Base-by-base conservation (phyloP, 495 filamentous ascomycete genomes). In the Hypoxylon fuscum region DNA sequence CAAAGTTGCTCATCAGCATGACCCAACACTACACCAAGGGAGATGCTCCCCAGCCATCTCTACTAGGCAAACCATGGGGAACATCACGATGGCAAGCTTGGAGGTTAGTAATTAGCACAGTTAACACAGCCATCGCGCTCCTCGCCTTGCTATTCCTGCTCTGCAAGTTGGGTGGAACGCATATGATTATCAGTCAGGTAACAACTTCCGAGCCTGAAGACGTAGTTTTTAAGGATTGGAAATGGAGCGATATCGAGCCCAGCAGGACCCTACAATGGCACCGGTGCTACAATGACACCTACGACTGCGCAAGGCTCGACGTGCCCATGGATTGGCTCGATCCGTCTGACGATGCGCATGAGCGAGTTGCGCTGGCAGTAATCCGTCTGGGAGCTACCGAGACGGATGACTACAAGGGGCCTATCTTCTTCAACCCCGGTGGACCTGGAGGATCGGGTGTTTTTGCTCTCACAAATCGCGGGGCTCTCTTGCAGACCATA, bases 371-470 rank as follows among this genome's bases (percentile, higher is more conserved):
- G 2, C 58, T 84, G 2, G 82, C 79, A 8, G 48, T 83, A 9
- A 74, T 78, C 10, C 74, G 79, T 20, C 73, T 79, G n/a, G 77
- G 74, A 35, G 79, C 81, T 5, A 66, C 71, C 3, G 67, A 77
- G 29, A 55, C 40, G 2, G 57, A 71, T 31, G 59, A 71, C 20
- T 76, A 77, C 25, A 70, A 70, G n/a, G 81, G 82, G 2, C 76
- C 81, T 0, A 67, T 84, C 7, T 71, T 85, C 43, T 77, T 84
- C 56, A 85, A 85, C 62, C 82, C 82, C 14, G 78, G 82, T 18
- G 82, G 82, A 4, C 82, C 82, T 0, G 81, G 82, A 5, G 81
- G 78, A 0, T 77, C 73, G 1, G 82, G 81, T 3, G 72, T 83
- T 3, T 75, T 59, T 38, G 66, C 75, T 1, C 60, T 78, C 4